Conservation (phyloP, 2,329 filamentous ascomycete genomes). For the Diaporthe aspalathi region DNA sequence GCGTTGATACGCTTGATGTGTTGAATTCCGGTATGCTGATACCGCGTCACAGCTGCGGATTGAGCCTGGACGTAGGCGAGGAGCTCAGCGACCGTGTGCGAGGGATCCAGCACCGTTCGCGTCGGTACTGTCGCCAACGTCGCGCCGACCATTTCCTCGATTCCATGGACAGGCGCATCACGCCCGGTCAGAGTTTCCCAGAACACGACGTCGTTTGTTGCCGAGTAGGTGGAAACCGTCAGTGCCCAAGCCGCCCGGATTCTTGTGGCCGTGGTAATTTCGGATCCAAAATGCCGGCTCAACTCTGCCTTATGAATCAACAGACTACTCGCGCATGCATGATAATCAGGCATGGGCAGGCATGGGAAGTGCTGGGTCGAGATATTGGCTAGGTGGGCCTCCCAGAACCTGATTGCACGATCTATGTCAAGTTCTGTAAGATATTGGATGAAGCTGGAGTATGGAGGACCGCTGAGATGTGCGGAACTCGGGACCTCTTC, state of each 20-base stretch:
- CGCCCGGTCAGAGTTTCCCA: conserved; percentile 21
- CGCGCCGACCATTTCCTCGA: conserved; percentile 26
- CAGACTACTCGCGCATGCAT: conserved; percentile 56
- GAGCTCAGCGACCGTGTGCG: conserved; percentile 50
- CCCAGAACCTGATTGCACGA: conserved; percentile 58
- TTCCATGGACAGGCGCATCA: conserved; percentile 30
- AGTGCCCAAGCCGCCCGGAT: conserved; percentile 49
- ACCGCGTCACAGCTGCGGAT: conserved; percentile 67
- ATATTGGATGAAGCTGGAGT: conserved; percentile 52
- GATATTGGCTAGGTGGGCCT: conserved; percentile 49
- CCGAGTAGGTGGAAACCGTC: conserved; percentile 1
- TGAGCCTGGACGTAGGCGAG: conserved; percentile 67
- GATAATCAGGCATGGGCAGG: not conserved
- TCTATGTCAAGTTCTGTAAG: conserved; percentile 51
- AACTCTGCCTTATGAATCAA: conserved; percentile 55
- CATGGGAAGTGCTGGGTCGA: not conserved
- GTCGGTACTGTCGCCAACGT: conserved; percentile 70
- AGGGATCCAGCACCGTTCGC: conserved; percentile 58
- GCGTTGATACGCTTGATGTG: conserved; percentile 68
- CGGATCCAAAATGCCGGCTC: conserved; percentile 42
- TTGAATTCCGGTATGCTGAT: conserved; percentile 73
- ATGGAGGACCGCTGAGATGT: not conserved
- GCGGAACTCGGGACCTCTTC: not conserved
- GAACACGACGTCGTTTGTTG: conserved; percentile 8
- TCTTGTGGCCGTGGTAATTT: conserved; percentile 58